Evolutionary conservation across 805 yeast species (phyloP).

Genomic region (Kuraishia capsulata): DNA sequence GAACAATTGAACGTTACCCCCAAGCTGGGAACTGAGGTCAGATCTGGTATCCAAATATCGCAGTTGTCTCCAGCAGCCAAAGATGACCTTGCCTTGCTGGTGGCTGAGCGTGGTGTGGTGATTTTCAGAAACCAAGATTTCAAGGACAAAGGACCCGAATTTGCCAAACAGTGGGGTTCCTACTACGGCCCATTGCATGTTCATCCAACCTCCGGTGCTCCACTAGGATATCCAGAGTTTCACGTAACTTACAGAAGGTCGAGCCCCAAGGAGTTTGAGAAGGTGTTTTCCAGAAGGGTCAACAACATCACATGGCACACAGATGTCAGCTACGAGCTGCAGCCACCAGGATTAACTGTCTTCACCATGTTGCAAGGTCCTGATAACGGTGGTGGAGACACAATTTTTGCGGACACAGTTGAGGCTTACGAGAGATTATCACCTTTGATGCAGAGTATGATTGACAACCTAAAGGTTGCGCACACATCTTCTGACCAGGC

Average conservation of each 20-base stretch:
- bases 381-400: slow-evolving; percentile 43
- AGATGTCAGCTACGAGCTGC: slow-evolving; percentile 56
- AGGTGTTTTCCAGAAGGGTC: slow-evolving; percentile 17
- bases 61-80: slow-evolving; percentile 29
- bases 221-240: slow-evolving; percentile 30
- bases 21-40: slow-evolving; percentile 31
- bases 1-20: slow-evolving; percentile 25
- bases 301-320: slow-evolving; percentile 35
- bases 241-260: slow-evolving; percentile 30
- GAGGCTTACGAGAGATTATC: slow-evolving; percentile 70
- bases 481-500: slow-evolving; percentile 74
- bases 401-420: slow-evolving; percentile 62
- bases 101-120: slow-evolving; percentile 38
- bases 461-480: slow-evolving; percentile 54
- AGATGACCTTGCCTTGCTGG: slow-evolving; percentile 37
- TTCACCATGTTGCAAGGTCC: slow-evolving; percentile 36
- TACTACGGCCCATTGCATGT: slow-evolving; percentile 37
- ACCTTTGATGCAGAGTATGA: slow-evolving; percentile 48
- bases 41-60: slow-evolving; percentile 30
- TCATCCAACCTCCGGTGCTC: slow-evolving; percentile 44
- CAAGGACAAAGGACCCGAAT: slow-evolving; percentile 25
- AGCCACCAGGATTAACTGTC: slow-evolving; percentile 49
- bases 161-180: slow-evolving; percentile 30
- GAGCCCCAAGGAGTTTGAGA: slow-evolving; percentile 14
- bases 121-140: slow-evolving; percentile 39